These are phyloP conservation scores for Fusarium sp. DNA, from an alignment of 2,329 filamentous ascomycete genomes.

Conservation along the genomic window DNA sequence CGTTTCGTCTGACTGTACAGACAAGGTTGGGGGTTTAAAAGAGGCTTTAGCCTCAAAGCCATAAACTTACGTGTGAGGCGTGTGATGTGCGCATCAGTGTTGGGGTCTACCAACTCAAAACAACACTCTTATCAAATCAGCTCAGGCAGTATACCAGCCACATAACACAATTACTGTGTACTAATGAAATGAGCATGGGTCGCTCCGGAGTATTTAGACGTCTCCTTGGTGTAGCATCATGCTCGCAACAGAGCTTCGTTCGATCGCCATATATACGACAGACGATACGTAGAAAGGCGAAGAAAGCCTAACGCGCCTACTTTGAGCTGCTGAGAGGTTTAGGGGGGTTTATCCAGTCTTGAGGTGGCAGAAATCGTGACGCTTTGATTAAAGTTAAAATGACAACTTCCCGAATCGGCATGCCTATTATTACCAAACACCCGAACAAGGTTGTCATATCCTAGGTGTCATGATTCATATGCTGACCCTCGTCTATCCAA, in stretches of 20 bases:
- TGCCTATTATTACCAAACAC: not conserved
- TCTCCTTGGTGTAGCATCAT: not conserved
- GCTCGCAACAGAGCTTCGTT: not conserved
- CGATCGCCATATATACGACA: not conserved
- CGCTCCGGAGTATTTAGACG: not conserved
- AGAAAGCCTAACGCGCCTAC: not conserved
- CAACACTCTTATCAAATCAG: no score
- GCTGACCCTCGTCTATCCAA: conserved; percentile 2
- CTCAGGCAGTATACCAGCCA: no score
- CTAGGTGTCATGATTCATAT: not conserved
- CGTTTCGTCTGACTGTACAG: not conserved
- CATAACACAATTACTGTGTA: no score
- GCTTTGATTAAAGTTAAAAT: no score
- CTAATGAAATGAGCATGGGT: not conserved
- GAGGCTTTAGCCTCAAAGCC: not conserved
- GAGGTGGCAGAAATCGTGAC: no score
- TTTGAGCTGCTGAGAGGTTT: not conserved
- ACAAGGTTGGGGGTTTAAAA: not conserved
- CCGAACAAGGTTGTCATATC: no score
- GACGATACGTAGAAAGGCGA: not conserved
- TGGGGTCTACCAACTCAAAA: no score
- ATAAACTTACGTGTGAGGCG: not conserved
- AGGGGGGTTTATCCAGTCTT: not conserved
- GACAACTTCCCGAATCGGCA: not conserved
- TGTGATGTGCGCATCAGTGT: no score